These are phyloP conservation scores for Candida sonorensis DNA, from an alignment of 805 yeast species.

Conservation along the genomic window DNA sequence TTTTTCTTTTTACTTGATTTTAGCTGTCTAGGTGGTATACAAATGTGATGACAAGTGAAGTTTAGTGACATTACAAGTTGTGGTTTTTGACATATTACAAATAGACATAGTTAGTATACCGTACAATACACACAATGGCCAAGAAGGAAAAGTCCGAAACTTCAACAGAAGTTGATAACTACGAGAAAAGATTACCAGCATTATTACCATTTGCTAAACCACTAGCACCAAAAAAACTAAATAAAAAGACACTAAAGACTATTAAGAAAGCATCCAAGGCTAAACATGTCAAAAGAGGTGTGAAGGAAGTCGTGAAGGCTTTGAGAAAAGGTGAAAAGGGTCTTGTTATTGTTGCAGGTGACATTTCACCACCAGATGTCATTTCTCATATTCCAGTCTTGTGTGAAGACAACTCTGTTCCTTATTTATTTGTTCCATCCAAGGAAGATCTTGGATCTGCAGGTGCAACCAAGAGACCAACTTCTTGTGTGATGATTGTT, in stretches of 20 bases:
- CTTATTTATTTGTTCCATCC: slow-evolving; percentile 90
- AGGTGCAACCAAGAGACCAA: slow-evolving; percentile 98
- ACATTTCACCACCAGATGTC: slow-evolving; percentile 95
- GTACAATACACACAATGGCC: slow-evolving; percentile 29
- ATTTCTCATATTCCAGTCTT: slow-evolving; percentile 95
- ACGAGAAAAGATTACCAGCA: slow-evolving; percentile 87
- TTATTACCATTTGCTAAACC: slow-evolving; percentile 90
- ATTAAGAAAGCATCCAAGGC: slow-evolving; percentile 98
- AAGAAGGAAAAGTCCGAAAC: slow-evolving; percentile 37
- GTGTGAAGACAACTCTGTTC: slow-evolving; percentile 91
- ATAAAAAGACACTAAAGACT: slow-evolving; percentile 91
- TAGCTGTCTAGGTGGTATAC: no score
- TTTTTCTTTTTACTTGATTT: no score
- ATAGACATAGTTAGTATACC: no score
- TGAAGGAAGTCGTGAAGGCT: slow-evolving; percentile 97
- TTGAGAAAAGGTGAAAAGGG: slow-evolving; percentile 98
- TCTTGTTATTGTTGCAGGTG: slow-evolving; percentile 93
- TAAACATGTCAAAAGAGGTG: slow-evolving; percentile 97
- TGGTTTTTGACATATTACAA: no score
- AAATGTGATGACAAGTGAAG: no score
- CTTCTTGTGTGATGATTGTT: slow-evolving; percentile 93
- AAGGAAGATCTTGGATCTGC: slow-evolving; percentile 98
- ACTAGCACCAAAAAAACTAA: slow-evolving; percentile 89
- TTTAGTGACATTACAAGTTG: no score
- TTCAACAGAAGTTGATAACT: slow-evolving; percentile 63